Percentiles rank a stretch among this genome's conserved stretches.
Evolutionary conservation across 805 yeast genomes (phyloP).

Genomic region (Metschnikowia anglica): DNA sequence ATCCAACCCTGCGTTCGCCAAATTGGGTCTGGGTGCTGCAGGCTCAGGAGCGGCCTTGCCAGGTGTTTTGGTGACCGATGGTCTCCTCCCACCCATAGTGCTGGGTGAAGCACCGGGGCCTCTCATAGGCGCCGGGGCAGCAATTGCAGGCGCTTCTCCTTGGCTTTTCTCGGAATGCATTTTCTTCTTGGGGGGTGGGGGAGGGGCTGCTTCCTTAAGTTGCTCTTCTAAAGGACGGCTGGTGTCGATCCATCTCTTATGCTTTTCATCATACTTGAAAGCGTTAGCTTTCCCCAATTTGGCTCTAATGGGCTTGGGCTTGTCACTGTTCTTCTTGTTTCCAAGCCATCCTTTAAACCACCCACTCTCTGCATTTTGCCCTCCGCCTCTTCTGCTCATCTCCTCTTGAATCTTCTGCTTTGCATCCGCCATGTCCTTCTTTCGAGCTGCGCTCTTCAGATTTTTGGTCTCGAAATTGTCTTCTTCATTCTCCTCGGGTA

Average conservation of each 20-base stretch:
- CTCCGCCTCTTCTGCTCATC: slow-evolving; percentile 20
- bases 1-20: slow-evolving; percentile 44
- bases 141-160: slow-evolving; percentile 12
- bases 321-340: slow-evolving; percentile 49
- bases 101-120: slow-evolving; percentile 7
- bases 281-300: slow-evolving; percentile 74
- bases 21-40: slow-evolving; percentile 17
- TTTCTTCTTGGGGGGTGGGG: slow-evolving; percentile 61
- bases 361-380: slow-evolving; percentile 23
- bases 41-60: slow-evolving; percentile 28
- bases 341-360: slow-evolving; percentile 53
- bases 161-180: slow-evolving; percentile 18
- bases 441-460: slow-evolving; percentile 39
- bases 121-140: slow-evolving; percentile 17
- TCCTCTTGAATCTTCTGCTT: slow-evolving; percentile 17
- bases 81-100: slow-evolving; percentile 41
- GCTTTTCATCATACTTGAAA: slow-evolving; percentile 77
- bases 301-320: slow-evolving; percentile 70
- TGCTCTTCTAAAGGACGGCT: slow-evolving; percentile 67
- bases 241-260: slow-evolving; percentile 83
- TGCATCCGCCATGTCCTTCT: slow-evolving; percentile 27
- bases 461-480: slow-evolving; percentile 48
- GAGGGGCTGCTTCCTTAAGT: slow-evolving; percentile 51
- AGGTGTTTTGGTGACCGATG: slow-evolving; percentile 57
- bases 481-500: slow-evolving; percentile 41